phyloP scores from a whole-genome alignment of 208 protist species.

The Angomonas desouzai region DNA sequence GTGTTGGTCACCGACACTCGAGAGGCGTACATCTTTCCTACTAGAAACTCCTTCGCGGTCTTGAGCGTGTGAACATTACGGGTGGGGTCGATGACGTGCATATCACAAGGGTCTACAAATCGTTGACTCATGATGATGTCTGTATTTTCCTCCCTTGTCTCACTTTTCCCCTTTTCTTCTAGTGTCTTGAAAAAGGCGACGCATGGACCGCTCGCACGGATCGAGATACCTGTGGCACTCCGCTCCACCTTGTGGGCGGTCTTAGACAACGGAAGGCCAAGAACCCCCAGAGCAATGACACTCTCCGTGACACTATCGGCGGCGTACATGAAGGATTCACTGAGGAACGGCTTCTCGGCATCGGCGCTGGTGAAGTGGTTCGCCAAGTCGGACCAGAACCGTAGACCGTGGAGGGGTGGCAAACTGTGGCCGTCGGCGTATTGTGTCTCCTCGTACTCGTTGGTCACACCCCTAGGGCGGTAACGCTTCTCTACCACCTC shows the following conservation, averaged over 20 bases:
- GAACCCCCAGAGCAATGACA: constrained; percentile 5
- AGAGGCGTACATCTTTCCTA: constrained; percentile 14
- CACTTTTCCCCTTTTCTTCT: neutral
- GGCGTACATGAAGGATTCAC: constrained; percentile 9
- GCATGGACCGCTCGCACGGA: neutral
- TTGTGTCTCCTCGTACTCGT: constrained; percentile 21
- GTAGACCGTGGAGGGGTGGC: neutral
- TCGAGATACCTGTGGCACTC: neutral
- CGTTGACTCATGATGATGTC: constrained; percentile 15
- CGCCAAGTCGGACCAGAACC: constrained; percentile 8
- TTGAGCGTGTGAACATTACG: constrained; percentile 6
- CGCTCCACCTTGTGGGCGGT: neutral
- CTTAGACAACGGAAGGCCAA: neutral
- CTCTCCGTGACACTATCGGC: constrained; percentile 4
- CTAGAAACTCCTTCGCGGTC: constrained; percentile 16
- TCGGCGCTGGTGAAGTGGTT: constrained; percentile 6
- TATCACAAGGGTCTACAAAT: constrained; percentile 12
- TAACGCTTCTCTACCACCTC: neutral
- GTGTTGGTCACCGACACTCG: constrained; percentile 13
- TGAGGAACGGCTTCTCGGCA: neutral
- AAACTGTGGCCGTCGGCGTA: neutral
- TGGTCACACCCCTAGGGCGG: constrained; percentile 13
- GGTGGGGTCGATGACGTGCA: constrained; percentile 6
- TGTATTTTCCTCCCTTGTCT: neutral
- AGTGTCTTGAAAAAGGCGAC: constrained; percentile 7